Conservation (phyloP, 1,139 yeast genomes). For the Blastobotrys raffinosifermentans region DNA sequence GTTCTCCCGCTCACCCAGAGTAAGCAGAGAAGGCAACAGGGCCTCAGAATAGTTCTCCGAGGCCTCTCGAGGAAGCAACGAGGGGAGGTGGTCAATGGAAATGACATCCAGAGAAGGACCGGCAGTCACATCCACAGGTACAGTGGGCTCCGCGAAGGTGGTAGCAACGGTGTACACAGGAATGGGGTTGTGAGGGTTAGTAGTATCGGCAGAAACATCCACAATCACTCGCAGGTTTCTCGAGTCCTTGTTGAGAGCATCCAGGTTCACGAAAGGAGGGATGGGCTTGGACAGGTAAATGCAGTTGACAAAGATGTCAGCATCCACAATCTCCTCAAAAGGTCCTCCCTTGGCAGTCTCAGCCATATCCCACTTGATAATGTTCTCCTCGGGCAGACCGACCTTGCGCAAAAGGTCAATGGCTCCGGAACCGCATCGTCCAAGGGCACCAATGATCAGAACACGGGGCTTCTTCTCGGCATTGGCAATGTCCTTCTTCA, state of each 20-base stretch:
- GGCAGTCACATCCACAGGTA: slow-evolving; percentile 61
- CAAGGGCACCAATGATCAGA: slow-evolving; percentile 92
- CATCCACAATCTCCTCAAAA: slow-evolving; percentile 77
- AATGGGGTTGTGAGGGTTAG: slow-evolving; percentile 95
- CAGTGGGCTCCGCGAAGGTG: slow-evolving; percentile 86
- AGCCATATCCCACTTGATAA: slow-evolving; percentile 91
- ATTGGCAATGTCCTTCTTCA: slow-evolving; percentile 54
- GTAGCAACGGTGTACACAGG: slow-evolving; percentile 91
- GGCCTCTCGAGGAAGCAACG: slow-evolving; percentile 92
- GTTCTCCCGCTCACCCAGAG: slow-evolving; percentile 70
- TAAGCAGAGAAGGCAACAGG: slow-evolving; percentile 79
- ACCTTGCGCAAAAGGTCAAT: slow-evolving; percentile 70
- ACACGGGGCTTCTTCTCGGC: slow-evolving; percentile 53
- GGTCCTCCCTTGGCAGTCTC: slow-evolving; percentile 98
- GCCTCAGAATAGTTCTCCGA: slow-evolving; percentile 86
- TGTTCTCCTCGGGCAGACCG: slow-evolving; percentile 82
- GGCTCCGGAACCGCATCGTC: slow-evolving; percentile 99
- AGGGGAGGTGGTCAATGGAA: slow-evolving; percentile 96
- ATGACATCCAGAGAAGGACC: slow-evolving; percentile 81
- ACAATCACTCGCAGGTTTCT: slow-evolving; percentile 89
- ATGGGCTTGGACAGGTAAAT: slow-evolving; percentile 90
- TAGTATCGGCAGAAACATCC: slow-evolving; percentile 97
- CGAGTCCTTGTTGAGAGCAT: slow-evolving; percentile 51
- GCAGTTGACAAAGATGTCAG: slow-evolving; percentile 92
- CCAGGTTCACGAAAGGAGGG: slow-evolving; percentile 78